phyloP scores from a whole-genome alignment of 306 rosid species.

The Sesbania bispinosa region DNA sequence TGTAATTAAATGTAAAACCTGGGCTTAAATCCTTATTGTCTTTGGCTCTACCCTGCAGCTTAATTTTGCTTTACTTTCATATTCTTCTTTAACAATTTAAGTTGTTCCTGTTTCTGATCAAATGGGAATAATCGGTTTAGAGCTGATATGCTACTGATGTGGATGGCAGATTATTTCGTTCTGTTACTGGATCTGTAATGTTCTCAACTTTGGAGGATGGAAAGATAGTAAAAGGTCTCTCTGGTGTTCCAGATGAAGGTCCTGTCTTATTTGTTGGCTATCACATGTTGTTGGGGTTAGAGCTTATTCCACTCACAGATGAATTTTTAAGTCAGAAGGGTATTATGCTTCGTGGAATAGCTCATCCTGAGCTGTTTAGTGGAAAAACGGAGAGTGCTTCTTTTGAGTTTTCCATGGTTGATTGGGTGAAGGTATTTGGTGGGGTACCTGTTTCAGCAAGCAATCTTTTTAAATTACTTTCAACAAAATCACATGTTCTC shows the following conservation, averaged over 20 bases:
- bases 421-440: slow-evolving; percentile 70
- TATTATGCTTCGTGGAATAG: slow-evolving; percentile 62
- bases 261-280: slow-evolving; percentile 83
- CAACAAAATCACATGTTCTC: slow-evolving; percentile 71
- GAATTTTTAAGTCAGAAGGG: slow-evolving; percentile 65
- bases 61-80: not conserved
- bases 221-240: slow-evolving; percentile 73
- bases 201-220: slow-evolving; percentile 90
- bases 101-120: not conserved
- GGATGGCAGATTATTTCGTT: slow-evolving; percentile 48
- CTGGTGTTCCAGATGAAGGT: slow-evolving; percentile 90
- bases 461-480: slow-evolving; percentile 65
- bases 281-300: slow-evolving; percentile 80
- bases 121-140: not conserved
- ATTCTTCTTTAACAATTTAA: not conserved
- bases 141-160: slow-evolving; percentile 20
- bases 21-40: not conserved
- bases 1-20: not conserved
- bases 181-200: slow-evolving; percentile 56
- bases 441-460: slow-evolving; percentile 72
- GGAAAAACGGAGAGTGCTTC: not conserved
- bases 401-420: slow-evolving; percentile 44
- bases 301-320: slow-evolving; percentile 48
- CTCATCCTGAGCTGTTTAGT: slow-evolving; percentile 65
- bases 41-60: not conserved